Base-by-base conservation (phyloP, 1,284 basidiomycete genomes). In the Malassezia slooffiae region DNA sequence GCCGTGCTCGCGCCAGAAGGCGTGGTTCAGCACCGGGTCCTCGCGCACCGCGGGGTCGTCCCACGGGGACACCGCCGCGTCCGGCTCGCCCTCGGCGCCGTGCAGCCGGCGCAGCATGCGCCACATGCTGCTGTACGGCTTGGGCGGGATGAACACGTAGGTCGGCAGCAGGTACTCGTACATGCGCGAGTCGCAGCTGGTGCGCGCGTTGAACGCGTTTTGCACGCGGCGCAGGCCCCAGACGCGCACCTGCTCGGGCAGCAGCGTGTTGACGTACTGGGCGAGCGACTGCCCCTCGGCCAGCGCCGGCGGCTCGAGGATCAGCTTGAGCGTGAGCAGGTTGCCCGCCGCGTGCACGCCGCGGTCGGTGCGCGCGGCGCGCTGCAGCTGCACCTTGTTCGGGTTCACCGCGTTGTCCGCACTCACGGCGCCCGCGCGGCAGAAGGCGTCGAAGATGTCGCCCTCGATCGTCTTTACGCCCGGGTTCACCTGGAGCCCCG, bases 321-420 rank as follows among this genome's bases (percentile, higher is more conserved):
- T 70, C 20, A 70, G 47, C 37, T 70, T 70, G n/a, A 70, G 46
- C 8, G 54, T 57, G 19, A 64, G 80, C 21, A 88, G 75, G 67
- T 99, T 99, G 10, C 90, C 86, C 6, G 89, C 90, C 5, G 93
- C 93, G 66, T 96, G 90, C 5, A 99, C 93, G 15, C 93, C 93
- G 1, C 90, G 85, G 70, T 99, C 93, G 1, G 93, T 99, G 2
- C 93, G 76, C 5, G 93, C 93, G 2, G 91, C 86, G 28, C 93
- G 79, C 33, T 80, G 81, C 11, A 97, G 77, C 36, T 77, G 79
- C 40, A 90, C 87, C 74, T 96, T 96, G 38, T 79, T 79, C 21
- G 88, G 85, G 70, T 95, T 83, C 50, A 85, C 79, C 0, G 89
- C 81, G 62, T 99, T 99, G 64, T 95, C 90, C 46, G 81, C 75